These are phyloP conservation scores for Ceriops decandra DNA, from an alignment of 345 rosid genomes.

Conservation along the genomic window DNA sequence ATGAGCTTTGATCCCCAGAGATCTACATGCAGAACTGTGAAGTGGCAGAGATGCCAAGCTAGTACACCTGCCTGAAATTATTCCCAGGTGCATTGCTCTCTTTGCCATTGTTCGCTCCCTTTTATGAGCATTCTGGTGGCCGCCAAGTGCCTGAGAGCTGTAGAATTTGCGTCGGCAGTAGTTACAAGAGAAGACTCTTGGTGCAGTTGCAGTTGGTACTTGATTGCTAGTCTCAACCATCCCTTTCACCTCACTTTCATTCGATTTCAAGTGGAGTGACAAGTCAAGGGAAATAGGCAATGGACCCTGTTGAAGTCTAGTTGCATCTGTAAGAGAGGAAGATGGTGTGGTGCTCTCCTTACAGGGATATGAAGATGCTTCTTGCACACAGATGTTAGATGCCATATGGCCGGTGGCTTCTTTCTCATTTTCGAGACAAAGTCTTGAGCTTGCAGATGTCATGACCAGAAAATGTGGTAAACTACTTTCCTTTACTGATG, in stretches of 20 bases:
- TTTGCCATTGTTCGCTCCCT: conserved; percentile 92
- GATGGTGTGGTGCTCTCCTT: conserved; percentile 36
- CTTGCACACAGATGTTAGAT: conserved; percentile 27
- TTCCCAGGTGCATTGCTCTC: conserved; percentile 85
- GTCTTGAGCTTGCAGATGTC: conserved; percentile 21
- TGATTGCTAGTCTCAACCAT: conserved; percentile 27
- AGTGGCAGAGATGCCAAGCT: conserved; percentile 74
- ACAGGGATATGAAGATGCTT: conserved; percentile 29
- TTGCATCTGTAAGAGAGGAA: conserved; percentile 25
- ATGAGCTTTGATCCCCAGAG: conserved; percentile 86
- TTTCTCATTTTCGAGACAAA: conserved; percentile 41
- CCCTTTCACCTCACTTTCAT: conserved; percentile 30
- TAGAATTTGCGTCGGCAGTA: conserved; percentile 92
- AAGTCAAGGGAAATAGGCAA: conserved; percentile 58
- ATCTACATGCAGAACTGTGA: conserved; percentile 52
- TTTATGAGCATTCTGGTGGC: conserved; percentile 98
- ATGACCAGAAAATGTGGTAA: conserved; percentile 11
- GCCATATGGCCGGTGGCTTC: conserved; percentile 38
- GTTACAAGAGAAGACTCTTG: conserved; percentile 84
- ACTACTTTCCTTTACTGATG: neutral
- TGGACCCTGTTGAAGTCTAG: conserved; percentile 26
- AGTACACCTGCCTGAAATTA: conserved; percentile 47
- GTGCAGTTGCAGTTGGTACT: conserved; percentile 21
- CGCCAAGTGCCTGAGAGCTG: conserved; percentile 97
- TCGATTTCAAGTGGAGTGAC: conserved; percentile 44